These are phyloP conservation scores for Xylaria sp. DNA, from an alignment of 2,329 filamentous ascomycete species.

Conservation along the genomic window DNA sequence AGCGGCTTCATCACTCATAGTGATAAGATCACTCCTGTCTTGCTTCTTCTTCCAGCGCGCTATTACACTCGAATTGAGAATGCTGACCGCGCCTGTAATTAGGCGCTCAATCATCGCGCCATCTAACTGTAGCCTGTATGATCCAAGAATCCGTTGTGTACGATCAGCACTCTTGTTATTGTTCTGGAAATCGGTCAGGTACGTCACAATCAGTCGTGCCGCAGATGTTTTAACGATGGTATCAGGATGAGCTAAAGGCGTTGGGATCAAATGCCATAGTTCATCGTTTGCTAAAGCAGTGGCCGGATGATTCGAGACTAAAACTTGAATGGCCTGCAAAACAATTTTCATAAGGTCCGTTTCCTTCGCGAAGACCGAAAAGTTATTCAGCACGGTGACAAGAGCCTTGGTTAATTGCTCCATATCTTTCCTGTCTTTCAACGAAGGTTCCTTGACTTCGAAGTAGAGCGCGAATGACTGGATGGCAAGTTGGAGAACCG, in stretches of 20 bases:
- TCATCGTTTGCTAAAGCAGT: slow-evolving; percentile 65
- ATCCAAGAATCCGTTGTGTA: slow-evolving; percentile 68
- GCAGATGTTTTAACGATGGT: slow-evolving; percentile 77
- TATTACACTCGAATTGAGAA: slow-evolving; percentile 48
- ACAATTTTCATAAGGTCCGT: slow-evolving; percentile 78
- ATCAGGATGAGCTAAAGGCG: slow-evolving; percentile 74
- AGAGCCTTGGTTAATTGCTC: slow-evolving; percentile 64
- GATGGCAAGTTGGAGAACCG: slow-evolving; percentile 74
- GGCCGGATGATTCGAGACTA: slow-evolving; percentile 70
- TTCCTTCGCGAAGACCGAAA: slow-evolving; percentile 59
- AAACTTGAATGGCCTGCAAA: slow-evolving; percentile 70
- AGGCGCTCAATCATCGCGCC: slow-evolving; percentile 67
- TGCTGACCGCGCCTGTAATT: slow-evolving; percentile 45
- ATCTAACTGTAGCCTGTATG: slow-evolving; percentile 71
- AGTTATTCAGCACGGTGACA: slow-evolving; percentile 58
- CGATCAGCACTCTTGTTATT: slow-evolving; percentile 60
- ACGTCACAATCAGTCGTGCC: slow-evolving; percentile 75
- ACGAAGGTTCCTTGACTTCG: slow-evolving; percentile 65
- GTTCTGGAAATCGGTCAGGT: slow-evolving; percentile 78
- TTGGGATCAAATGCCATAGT: slow-evolving; percentile 75
- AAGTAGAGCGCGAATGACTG: slow-evolving; percentile 86
- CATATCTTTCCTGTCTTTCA: slow-evolving; percentile 71
- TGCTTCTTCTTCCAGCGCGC: slow-evolving; percentile 40
- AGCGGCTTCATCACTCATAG: slow-evolving; percentile 15
- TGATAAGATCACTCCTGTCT: slow-evolving; percentile 26